phyloP scores from a whole-genome alignment of 306 rosid genomes.

The Mucuna pruriens region DNA sequence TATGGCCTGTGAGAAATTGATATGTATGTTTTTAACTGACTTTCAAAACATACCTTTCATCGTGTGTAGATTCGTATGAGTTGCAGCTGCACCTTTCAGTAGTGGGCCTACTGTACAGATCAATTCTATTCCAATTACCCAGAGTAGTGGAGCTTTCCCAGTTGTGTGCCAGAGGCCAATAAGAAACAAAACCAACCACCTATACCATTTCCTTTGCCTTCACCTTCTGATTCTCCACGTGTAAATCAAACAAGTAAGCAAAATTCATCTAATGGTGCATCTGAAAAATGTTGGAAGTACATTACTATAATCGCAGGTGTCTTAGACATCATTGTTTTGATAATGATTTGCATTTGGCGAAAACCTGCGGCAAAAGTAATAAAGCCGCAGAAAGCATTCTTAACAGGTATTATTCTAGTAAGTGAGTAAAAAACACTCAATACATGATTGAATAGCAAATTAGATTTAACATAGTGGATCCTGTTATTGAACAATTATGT shows the following conservation, averaged over 20 bases:
- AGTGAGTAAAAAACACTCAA: background rate
- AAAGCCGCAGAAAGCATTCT: conserved; percentile 96
- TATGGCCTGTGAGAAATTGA: conserved; percentile 33
- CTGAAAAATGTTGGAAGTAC: conserved; percentile 59
- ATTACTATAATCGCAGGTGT: conserved; percentile 45
- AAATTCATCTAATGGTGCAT: conserved; percentile 34
- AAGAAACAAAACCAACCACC: conserved; percentile 45
- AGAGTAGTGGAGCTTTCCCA: conserved; percentile 87
- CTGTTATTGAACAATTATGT: background rate
- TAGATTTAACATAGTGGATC: conserved; percentile 16
- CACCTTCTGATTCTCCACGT: conserved; percentile 31
- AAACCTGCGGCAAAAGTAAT: conserved; percentile 70
- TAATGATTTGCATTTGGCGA: conserved; percentile 60
- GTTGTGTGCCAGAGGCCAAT: conserved; percentile 57
- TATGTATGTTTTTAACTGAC: conserved; percentile 18
- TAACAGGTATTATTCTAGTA: conserved; percentile 66
- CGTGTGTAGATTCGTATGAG: too few relatives aligned
- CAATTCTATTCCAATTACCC: conserved; percentile 56
- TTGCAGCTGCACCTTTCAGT: conserved; percentile 67
- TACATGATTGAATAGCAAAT: background rate
- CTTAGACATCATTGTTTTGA: conserved; percentile 49
- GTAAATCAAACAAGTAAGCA: conserved; percentile 31
- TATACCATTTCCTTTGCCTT: conserved; percentile 37
- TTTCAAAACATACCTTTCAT: conserved; percentile 29
- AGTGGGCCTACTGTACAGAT: conserved; percentile 44